Evolutionary conservation across 257 asterid genomes (phyloP).

Genomic region (Nicotiana paniculata): DNA sequence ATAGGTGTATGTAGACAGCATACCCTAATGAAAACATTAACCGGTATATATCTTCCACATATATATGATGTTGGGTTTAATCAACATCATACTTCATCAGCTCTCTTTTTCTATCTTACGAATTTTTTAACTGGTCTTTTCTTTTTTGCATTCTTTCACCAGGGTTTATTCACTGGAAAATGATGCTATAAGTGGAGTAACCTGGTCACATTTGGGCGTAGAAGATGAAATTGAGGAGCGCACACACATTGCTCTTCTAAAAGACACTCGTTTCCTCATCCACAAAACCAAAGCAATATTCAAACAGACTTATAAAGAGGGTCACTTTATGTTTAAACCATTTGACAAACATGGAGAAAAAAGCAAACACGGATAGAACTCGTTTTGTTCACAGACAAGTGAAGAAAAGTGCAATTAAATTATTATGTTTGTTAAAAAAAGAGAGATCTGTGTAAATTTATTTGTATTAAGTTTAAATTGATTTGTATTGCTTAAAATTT

Average conservation of each 20-base stretch:
- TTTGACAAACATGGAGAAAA: background rate
- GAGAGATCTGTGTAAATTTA: no score
- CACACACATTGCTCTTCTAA: background rate
- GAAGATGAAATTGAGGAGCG: background rate
- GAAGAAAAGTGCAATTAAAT: no score
- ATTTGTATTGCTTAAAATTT: no score
- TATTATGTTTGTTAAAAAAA: no score
- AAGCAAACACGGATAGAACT: background rate
- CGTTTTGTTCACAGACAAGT: no score
- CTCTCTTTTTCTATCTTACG: background rate
- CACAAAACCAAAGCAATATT: background rate
- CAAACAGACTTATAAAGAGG: constrained; percentile 1
- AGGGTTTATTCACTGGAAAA: background rate
- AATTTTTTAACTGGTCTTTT: background rate
- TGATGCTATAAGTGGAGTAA: background rate
- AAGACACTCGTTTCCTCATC: background rate
- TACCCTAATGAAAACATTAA: no score
- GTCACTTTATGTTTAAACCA: background rate
- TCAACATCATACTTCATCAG: background rate
- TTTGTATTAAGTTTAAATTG: no score
- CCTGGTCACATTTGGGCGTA: no score
- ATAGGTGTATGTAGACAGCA: no score
- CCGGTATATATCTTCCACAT: no score
- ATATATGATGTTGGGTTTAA: no score
- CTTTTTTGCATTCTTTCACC: background rate